A percentile compares a stretch with the other conserved stretches of the same genome.
These are phyloP conservation scores for Chrysoporthe cubensis DNA, from an alignment of 2,329 filamentous ascomycete genomes.

Conservation along the genomic window DNA sequence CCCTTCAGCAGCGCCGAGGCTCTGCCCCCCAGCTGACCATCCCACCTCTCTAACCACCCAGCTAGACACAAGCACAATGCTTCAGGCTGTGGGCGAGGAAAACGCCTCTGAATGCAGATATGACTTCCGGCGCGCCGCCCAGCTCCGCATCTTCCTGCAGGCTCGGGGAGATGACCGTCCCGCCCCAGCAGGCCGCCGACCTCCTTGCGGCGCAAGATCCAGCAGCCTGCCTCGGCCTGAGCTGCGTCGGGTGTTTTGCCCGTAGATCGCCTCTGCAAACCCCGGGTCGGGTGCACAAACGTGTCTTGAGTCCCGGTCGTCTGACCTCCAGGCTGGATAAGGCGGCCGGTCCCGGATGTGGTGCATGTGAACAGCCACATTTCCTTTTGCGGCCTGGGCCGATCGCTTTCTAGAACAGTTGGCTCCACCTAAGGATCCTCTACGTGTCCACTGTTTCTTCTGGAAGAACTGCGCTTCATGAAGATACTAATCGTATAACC, in stretches of 20 bases:
- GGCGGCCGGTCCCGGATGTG: background rate
- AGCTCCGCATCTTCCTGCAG: background rate
- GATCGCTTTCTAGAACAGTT: background rate
- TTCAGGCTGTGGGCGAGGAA: background rate
- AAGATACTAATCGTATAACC: too few species aligned
- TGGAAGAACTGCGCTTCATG: too few species aligned
- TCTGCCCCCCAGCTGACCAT: background rate
- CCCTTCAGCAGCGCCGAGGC: background rate
- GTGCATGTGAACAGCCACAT: constrained; percentile 10
- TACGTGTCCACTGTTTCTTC: too few species aligned
- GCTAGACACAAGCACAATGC: background rate
- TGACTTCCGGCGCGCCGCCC: background rate
- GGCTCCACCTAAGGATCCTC: too few species aligned
- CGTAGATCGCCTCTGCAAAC: background rate
- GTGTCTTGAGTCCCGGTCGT: background rate
- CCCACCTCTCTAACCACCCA: background rate
- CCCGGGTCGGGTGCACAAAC: constrained; percentile 1
- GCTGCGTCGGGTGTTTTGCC: background rate
- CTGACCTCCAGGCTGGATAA: background rate
- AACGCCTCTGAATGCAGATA: background rate
- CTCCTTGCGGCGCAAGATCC: background rate
- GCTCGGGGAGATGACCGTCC: background rate
- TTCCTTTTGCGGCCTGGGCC: constrained; percentile 2
- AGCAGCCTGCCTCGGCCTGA: background rate
- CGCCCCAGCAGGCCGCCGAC: background rate